These are phyloP conservation scores for Lophiostoma macrostomum DNA, from an alignment of 495 filamentous ascomycete genomes.

Conservation along the genomic window DNA sequence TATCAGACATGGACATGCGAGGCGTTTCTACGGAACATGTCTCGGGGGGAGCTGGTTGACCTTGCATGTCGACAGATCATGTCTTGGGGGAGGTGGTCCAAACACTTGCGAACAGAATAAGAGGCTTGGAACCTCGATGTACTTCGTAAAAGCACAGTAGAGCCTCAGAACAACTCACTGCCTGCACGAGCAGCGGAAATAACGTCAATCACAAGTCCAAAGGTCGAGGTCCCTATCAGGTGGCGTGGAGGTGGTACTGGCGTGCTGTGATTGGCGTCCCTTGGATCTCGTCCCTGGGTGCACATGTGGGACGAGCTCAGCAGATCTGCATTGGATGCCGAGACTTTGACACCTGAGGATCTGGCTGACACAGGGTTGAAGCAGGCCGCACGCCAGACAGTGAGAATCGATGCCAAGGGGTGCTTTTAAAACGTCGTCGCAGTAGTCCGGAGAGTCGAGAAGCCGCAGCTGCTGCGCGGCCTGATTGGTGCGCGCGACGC, in stretches of 20 bases:
- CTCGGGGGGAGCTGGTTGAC: no score
- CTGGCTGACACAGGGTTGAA: constrained; percentile 18
- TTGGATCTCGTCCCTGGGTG: neutral
- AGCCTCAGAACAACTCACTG: no score
- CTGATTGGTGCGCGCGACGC: neutral
- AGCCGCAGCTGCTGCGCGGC: constrained; percentile 3
- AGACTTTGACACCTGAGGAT: neutral
- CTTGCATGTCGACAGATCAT: no score
- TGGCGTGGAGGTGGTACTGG: neutral
- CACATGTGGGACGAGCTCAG: constrained; percentile 1
- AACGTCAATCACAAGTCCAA: neutral
- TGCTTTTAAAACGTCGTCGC: no score
- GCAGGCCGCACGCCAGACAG: constrained; percentile 17
- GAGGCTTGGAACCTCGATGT: no score
- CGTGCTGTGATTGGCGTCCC: constrained; percentile 8
- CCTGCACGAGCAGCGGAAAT: neutral
- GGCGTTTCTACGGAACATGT: no score
- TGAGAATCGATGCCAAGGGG: no score
- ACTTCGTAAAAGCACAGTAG: constrained; percentile 1
- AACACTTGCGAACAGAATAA: no score
- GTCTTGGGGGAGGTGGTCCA: no score
- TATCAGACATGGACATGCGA: no score
- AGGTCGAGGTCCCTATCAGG: constrained; percentile 5
- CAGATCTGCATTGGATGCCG: neutral
- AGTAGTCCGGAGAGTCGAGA: neutral